A percentile compares a stretch with the other conserved stretches of the same genome.
phyloP scores from a whole-genome alignment of 1,284 basidiomycete genomes.

The Austroboletus novae-zelandiae region DNA sequence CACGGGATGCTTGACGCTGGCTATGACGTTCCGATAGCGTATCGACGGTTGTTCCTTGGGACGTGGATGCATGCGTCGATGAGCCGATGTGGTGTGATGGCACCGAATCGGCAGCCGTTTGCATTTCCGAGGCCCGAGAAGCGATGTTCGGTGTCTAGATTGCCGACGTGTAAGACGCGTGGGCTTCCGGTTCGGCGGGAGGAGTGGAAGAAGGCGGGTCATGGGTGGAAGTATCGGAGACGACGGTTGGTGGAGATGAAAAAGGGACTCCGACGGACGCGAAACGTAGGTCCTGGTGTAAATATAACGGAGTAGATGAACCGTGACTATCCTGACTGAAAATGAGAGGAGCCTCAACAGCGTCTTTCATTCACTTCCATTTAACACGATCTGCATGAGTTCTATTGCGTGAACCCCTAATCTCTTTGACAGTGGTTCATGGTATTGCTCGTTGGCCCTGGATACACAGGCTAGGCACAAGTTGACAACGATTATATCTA shows the following conservation, averaged over 20 bases:
- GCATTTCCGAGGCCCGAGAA: slow-evolving; percentile 29
- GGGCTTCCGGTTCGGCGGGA: slow-evolving; percentile 38
- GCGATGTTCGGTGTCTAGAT: slow-evolving; percentile 24
- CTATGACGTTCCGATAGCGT: slow-evolving; percentile 45
- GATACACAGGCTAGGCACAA: too few species aligned
- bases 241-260: slow-evolving; percentile 5
- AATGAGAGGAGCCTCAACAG: too few species aligned
- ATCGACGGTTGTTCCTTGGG: slow-evolving; percentile 46
- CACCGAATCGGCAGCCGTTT: slow-evolving; percentile 30
- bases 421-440: too few species aligned
- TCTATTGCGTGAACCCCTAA: too few species aligned
- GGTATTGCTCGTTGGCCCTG: too few species aligned
- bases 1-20: slow-evolving; percentile 46
- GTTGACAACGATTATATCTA: too few species aligned
- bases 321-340: too few species aligned
- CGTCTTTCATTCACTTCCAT: too few species aligned
- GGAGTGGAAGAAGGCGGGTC: slow-evolving; percentile 22
- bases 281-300: slow-evolving; percentile 19
- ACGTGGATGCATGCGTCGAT: slow-evolving; percentile 24
- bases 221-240: slow-evolving; percentile 17
- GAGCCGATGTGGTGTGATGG: slow-evolving; percentile 5
- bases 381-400: too few species aligned
- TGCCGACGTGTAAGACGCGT: slow-evolving; percentile 37
- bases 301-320: slow-evolving; percentile 27
- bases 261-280: slow-evolving; percentile 14